These are phyloP conservation scores for Flammula alnicola DNA, from an alignment of 1,284 basidiomycete species.

Conservation along the genomic window DNA sequence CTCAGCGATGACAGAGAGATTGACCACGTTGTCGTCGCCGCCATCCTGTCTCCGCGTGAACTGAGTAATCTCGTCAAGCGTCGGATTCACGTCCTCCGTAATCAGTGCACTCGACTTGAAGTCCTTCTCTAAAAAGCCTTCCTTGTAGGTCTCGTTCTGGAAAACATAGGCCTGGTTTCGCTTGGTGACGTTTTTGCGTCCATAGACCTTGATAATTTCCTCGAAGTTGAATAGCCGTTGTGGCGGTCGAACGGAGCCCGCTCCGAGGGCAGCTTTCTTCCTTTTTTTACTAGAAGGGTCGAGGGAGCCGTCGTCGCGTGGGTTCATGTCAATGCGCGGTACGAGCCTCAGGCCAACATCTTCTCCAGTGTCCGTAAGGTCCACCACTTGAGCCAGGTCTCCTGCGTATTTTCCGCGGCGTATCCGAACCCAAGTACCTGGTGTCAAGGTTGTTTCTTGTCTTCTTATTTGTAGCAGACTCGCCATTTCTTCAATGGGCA, in stretches of 20 bases:
- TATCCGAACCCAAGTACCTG: slow-evolving; percentile 95
- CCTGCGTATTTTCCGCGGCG: slow-evolving; percentile 93
- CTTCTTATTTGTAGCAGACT: slow-evolving; percentile 96
- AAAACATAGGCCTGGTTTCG: slow-evolving; percentile 82
- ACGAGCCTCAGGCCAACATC: slow-evolving; percentile 94
- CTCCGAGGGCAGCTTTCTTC: slow-evolving; percentile 61
- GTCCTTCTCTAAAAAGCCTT: slow-evolving; percentile 98
- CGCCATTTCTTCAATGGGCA: slow-evolving; percentile 99
- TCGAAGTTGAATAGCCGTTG: slow-evolving; percentile 95
- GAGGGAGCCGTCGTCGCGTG: slow-evolving; percentile 73
- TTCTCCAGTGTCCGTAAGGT: slow-evolving; percentile 92
- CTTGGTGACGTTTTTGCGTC: slow-evolving; percentile 74
- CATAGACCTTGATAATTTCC: slow-evolving; percentile 89
- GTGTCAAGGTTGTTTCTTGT: slow-evolving; percentile 84
- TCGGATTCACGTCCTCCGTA: slow-evolving; percentile 92
- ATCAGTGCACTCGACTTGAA: slow-evolving; percentile 83
- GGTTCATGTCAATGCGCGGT: slow-evolving; percentile 95
- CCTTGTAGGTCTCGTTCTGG: slow-evolving; percentile 91
- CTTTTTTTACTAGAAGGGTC: slow-evolving; percentile 64
- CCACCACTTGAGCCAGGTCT: slow-evolving; percentile 95
- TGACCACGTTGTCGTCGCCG: slow-evolving; percentile 66
- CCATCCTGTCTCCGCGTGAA: slow-evolving; percentile 80
- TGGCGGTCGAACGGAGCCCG: slow-evolving; percentile 78
- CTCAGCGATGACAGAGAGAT: slow-evolving; percentile 87
- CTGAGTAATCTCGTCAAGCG: slow-evolving; percentile 93